Evolutionary conservation across 176 grass and related monocot genomes (phyloP).

Genomic region (Metroxylon sagu): DNA sequence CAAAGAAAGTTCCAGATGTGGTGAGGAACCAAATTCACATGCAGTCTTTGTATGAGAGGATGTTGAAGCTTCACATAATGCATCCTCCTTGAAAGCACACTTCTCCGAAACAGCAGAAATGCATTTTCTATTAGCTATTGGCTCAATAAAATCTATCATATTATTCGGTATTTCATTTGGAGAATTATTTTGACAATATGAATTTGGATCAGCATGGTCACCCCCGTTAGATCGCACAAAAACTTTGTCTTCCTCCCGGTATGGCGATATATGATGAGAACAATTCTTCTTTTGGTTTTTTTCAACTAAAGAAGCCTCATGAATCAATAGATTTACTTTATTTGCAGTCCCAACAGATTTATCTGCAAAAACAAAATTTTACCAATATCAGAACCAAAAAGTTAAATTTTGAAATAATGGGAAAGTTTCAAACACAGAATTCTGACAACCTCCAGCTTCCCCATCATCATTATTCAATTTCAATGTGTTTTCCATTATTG

Average conservation of each 20-base stretch:
- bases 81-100: conserved; percentile 23
- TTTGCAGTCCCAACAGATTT: conserved; percentile 23
- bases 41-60: conserved; percentile 23
- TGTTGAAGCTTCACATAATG: conserved; percentile 28
- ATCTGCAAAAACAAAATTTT: conserved; percentile 38
- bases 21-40: conserved; percentile 35
- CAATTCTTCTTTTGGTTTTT: conserved; percentile 24
- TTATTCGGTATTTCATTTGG: conserved; percentile 35
- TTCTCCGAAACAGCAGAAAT: conserved; percentile 34
- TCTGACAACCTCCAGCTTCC: conserved; percentile 17
- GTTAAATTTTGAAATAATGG: neutral
- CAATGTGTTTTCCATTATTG: conserved; percentile 25
- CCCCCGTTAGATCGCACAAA: conserved; percentile 9
- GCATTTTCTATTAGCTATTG: conserved; percentile 23
- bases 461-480: conserved; percentile 23
- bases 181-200: conserved; percentile 4
- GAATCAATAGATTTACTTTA: conserved; percentile 14
- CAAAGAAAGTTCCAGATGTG: conserved; percentile 23
- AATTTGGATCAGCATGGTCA: conserved; percentile 29
- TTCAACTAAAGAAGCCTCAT: conserved; percentile 16
- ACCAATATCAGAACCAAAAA: conserved; percentile 11
- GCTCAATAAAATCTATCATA: conserved; percentile 26
- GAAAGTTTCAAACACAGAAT: too few relatives aligned
- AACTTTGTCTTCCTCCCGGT: conserved; percentile 24
- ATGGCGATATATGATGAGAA: conserved; percentile 24